A percentile compares a stretch with the other conserved stretches of the same genome.
Evolutionary conservation across 2,329 filamentous ascomycete genomes (phyloP).

Genomic region (Neocatenulostroma microsporum): DNA sequence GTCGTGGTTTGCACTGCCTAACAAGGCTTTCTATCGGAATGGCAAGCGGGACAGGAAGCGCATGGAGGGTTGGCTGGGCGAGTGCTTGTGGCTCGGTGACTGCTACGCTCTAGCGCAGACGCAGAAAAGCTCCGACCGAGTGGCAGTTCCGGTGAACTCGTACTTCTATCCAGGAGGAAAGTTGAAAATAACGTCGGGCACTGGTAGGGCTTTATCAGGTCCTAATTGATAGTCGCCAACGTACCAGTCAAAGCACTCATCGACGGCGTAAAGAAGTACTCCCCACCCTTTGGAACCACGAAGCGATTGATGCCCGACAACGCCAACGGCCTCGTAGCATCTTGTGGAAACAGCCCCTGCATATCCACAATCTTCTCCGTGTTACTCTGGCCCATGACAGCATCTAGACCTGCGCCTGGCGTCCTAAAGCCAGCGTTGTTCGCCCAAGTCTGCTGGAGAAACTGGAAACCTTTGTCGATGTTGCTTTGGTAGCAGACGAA

Average conservation of each 20-base stretch:
- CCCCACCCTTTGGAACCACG: constrained; percentile 38
- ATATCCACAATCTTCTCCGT: constrained; percentile 18
- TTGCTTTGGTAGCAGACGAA: constrained; percentile 42
- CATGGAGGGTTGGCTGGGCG: no score
- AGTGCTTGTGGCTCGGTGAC: no score
- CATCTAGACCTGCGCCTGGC: constrained; percentile 29
- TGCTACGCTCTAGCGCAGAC: no score
- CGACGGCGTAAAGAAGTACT: constrained; percentile 43
- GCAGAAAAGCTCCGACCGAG: no score
- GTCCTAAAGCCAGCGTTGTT: constrained; percentile 22
- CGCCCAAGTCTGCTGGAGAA: constrained; percentile 30
- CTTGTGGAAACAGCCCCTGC: constrained; percentile 22
- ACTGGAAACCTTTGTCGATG: constrained; percentile 35
- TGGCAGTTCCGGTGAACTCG: no score
- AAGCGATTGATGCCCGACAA: constrained; percentile 26
- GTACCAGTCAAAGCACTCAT: constrained; percentile 24
- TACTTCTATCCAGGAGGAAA: no score
- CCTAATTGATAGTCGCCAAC: constrained; percentile 13
- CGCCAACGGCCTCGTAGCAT: constrained; percentile 14
- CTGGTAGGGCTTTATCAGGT: no score
- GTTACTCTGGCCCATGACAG: constrained; percentile 30
- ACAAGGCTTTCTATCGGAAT: no score
- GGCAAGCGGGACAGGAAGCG: no score
- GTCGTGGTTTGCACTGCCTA: no score
- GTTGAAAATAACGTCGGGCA: no score